phyloP scores from a whole-genome alignment of 2,329 filamentous ascomycete species.

The Paraphoma sp. region DNA sequence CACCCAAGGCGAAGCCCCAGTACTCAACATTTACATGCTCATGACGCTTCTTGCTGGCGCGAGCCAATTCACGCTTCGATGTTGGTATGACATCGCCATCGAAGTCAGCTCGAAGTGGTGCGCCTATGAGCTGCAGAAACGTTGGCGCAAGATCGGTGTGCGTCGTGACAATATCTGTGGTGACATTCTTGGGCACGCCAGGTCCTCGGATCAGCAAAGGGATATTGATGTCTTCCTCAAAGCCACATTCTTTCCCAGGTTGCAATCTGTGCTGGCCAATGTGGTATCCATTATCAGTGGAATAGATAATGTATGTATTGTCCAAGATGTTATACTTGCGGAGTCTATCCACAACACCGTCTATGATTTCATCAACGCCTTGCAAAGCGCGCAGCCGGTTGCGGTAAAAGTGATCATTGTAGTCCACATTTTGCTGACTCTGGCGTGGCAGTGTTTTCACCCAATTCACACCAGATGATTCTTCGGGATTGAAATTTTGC shows the following conservation, averaged over 20 bases:
- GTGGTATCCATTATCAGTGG: slow-evolving; percentile 51
- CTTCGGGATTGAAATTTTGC: slow-evolving; percentile 69
- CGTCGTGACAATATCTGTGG: slow-evolving; percentile 43
- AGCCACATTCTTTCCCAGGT: slow-evolving; percentile 49
- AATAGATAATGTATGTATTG: slow-evolving; percentile 54
- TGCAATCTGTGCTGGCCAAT: slow-evolving; percentile 50
- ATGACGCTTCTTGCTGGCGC: slow-evolving; percentile 13
- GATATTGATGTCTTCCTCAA: slow-evolving; percentile 50
- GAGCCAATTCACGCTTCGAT: slow-evolving; percentile 10
- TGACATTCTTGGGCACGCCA: slow-evolving; percentile 34
- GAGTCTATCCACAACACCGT: slow-evolving; percentile 52
- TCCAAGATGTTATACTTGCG: slow-evolving; percentile 53
- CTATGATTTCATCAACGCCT: slow-evolving; percentile 61
- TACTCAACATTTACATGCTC: slow-evolving; percentile 51
- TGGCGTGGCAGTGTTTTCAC: slow-evolving; percentile 51
- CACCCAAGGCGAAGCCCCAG: slow-evolving; percentile 45
- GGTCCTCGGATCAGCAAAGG: slow-evolving; percentile 50
- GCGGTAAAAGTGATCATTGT: slow-evolving; percentile 60
- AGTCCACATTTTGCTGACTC: slow-evolving; percentile 53
- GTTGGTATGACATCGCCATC: slow-evolving; percentile 47
- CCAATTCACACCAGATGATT: slow-evolving; percentile 56
- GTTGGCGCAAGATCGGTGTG: slow-evolving; percentile 52
- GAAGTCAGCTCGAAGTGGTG: slow-evolving; percentile 33
- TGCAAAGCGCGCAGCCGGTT: slow-evolving; percentile 58
- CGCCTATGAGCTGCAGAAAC: slow-evolving; percentile 40